Percentiles rank a stretch among this genome's conserved stretches.
phyloP scores from a whole-genome alignment of 257 asterid species.

The Gentiana straminea region DNA sequence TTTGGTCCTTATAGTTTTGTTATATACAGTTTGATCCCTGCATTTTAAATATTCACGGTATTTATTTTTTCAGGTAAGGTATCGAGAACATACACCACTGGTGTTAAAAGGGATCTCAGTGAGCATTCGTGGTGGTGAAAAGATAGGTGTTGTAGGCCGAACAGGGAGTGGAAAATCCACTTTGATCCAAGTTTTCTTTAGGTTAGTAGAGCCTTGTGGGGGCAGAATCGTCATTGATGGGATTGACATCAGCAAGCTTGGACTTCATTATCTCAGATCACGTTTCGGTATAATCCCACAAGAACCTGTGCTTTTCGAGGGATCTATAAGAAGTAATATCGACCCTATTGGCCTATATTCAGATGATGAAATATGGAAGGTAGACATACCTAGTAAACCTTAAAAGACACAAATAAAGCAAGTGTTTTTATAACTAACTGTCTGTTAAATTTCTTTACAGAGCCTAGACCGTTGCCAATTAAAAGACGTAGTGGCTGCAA shows the following conservation, averaged over 20 bases:
- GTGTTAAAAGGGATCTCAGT: conserved; percentile 56
- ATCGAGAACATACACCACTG: conserved; percentile 51
- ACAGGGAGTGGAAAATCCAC: conserved; percentile 85
- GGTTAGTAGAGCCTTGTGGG: conserved; percentile 56
- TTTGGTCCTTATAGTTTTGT: too few relatives aligned
- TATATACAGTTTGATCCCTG: too few relatives aligned
- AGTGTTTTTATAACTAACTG: neutral
- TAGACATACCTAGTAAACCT: conserved; percentile 5
- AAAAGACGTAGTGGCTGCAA: conserved; percentile 53
- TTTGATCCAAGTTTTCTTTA: conserved; percentile 55
- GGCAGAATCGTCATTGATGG: conserved; percentile 61
- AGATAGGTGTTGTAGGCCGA: conserved; percentile 73
- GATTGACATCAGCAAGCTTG: conserved; percentile 44
- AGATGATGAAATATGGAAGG: conserved; percentile 83
- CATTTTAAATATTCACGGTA: neutral
- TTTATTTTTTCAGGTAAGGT: conserved; percentile 45
- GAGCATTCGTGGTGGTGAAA: conserved; percentile 51
- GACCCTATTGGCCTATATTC: conserved; percentile 59
- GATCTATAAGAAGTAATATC: conserved; percentile 59
- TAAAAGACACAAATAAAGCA: too few relatives aligned
- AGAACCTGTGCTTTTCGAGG: conserved; percentile 69
- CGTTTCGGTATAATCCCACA: conserved; percentile 83
- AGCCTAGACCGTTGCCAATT: conserved; percentile 75
- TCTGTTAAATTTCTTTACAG: conserved; percentile 13
- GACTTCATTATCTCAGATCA: conserved; percentile 62